phyloP scores from a whole-genome alignment of 495 filamentous ascomycete species.

The Letharia lupina region DNA sequence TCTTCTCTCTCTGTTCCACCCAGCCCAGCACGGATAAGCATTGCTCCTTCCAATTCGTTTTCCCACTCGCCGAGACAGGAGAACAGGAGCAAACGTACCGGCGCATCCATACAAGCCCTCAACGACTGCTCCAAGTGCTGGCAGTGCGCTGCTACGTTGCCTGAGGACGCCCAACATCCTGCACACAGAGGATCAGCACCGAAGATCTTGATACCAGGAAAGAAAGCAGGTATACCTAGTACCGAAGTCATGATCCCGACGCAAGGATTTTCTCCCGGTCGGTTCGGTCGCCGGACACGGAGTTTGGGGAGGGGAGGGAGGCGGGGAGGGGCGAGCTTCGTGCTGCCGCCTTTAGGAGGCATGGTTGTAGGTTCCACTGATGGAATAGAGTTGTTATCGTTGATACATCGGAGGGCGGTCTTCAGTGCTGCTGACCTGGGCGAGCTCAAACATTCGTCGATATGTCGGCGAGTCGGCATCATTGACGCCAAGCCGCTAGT shows the following conservation, averaged over 20 bases:
- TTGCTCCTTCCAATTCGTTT: not conserved
- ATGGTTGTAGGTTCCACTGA: conserved; percentile 25
- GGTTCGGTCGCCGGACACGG: conserved; percentile 75
- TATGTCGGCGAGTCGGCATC: not conserved
- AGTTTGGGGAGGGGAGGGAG: conserved; percentile 81
- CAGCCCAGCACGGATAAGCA: conserved; percentile 6
- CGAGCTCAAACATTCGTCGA: not conserved
- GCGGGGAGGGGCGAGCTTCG: conserved; percentile 56
- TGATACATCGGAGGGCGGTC: conserved; percentile 6
- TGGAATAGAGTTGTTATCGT: conserved; percentile 10
- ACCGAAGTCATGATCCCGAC: conserved; percentile 80
- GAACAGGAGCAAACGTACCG: conserved; percentile 40
- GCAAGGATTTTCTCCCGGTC: conserved; percentile 68
- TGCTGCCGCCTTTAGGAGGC: conserved; percentile 43
- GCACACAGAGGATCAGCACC: conserved; percentile 14
- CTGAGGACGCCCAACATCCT: conserved; percentile 94
- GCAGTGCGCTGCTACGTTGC: conserved; percentile 65
- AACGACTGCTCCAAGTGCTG: conserved; percentile 71
- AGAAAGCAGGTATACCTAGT: conserved; percentile 51
- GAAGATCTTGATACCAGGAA: not conserved
- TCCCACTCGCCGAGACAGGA: not conserved
- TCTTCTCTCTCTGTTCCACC: conserved; percentile 47
- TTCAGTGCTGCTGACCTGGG: not conserved
- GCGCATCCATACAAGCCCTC: conserved; percentile 86
- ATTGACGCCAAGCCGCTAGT: conserved; percentile 9